These are phyloP conservation scores for Lasiosphaeria hispida DNA, from an alignment of 495 filamentous ascomycete genomes.

Conservation along the genomic window DNA sequence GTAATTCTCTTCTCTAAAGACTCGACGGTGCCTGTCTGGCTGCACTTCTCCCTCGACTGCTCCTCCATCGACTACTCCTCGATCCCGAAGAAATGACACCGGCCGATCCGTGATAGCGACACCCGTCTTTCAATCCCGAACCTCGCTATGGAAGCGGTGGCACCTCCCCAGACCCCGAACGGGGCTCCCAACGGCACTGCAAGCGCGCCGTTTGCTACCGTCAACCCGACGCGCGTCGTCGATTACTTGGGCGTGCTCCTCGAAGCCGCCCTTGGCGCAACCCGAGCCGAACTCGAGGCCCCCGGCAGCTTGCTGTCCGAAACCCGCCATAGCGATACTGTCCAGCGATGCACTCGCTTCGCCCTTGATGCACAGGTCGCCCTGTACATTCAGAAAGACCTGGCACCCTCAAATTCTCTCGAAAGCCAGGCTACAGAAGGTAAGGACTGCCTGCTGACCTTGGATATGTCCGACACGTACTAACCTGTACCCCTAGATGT, in stretches of 20 bases:
- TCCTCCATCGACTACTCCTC: background rate
- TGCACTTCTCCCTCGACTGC: background rate
- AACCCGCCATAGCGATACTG: conserved; percentile 66
- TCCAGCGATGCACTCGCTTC: conserved; percentile 84
- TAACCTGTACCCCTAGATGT: conserved; percentile 27
- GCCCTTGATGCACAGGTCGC: conserved; percentile 81
- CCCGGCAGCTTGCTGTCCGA: conserved; percentile 79
- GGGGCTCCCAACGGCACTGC: conserved; percentile 43
- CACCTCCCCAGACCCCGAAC: conserved; percentile 39
- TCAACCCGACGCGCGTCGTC: conserved; percentile 58
- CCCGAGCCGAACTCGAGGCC: conserved; percentile 71
- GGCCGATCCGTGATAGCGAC: conserved; percentile 14
- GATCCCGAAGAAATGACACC: conserved; percentile 18
- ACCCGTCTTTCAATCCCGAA: background rate
- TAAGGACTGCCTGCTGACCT: conserved; percentile 7
- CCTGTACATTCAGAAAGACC: conserved; percentile 86
- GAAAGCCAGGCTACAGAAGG: conserved; percentile 35
- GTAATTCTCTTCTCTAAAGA: background rate
- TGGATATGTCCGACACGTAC: background rate
- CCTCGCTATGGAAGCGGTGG: conserved; percentile 47
- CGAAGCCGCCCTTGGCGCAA: conserved; percentile 81
- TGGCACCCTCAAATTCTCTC: conserved; percentile 44
- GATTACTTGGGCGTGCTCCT: conserved; percentile 78
- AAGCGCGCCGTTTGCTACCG: conserved; percentile 41
- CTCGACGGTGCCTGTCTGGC: conserved; percentile 1